Percentiles rank a stretch among this genome's conserved stretches.
Evolutionary conservation across 352 stramenopile genomes (phyloP).

Genomic region (Pseudoperonospora humuli): DNA sequence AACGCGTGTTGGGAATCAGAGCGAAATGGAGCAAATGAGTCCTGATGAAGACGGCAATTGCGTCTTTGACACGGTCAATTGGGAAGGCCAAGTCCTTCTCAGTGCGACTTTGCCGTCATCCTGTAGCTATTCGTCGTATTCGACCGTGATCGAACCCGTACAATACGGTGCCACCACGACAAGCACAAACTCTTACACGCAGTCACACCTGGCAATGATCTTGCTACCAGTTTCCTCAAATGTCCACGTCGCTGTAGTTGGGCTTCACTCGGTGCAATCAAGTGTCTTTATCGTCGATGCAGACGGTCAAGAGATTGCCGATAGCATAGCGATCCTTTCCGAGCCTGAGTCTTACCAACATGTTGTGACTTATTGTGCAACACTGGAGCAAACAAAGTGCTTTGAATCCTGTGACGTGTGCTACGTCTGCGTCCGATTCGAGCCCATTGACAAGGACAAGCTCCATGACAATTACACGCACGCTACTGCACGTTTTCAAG

Average conservation of each 20-base stretch:
- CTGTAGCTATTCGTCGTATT: constrained; percentile 29
- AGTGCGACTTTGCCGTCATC: constrained; percentile 8
- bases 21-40: constrained; percentile 22
- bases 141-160: constrained; percentile 25
- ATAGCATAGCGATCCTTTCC: background rate
- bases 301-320: constrained; percentile 1
- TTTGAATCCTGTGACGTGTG: constrained; percentile 1
- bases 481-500: constrained; percentile 19
- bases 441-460: background rate
- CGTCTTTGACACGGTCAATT: constrained; percentile 55
- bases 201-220: constrained; percentile 16
- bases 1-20: constrained; percentile 27
- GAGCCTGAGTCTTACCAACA: constrained; percentile 2
- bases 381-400: constrained; percentile 2
- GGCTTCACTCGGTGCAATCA: background rate
- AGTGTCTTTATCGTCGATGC: constrained; percentile 1
- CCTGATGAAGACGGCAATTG: constrained; percentile 41
- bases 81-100: constrained; percentile 40
- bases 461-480: background rate
- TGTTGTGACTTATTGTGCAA: background rate
- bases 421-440: constrained; percentile 18
- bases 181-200: background rate
- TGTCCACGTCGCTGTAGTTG: constrained; percentile 8
- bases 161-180: background rate
- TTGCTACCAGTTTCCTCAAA: constrained; percentile 15